Conservation (phyloP, 2,329 filamentous ascomycete genomes). For the Apiospora pterosperma region DNA sequence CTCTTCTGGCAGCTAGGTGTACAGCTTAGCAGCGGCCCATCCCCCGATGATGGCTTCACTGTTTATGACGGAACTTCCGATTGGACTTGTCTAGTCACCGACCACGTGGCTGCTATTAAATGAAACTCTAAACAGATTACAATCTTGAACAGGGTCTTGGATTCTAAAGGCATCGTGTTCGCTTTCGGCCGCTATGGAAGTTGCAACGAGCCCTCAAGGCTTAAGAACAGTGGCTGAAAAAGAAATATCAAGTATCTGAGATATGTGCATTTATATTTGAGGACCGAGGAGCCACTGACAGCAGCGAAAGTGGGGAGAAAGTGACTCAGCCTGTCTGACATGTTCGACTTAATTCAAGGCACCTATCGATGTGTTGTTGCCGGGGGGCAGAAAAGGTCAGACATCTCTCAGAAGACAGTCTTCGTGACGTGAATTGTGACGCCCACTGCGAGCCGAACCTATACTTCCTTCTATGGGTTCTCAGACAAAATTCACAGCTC, state of each 20-base stretch:
- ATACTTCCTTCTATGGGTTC: neutral
- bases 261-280: neutral
- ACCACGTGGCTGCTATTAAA: slow-evolving; percentile 37
- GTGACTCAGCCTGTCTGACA: too few relatives aligned
- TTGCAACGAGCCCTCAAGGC: too few relatives aligned
- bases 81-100: slow-evolving; percentile 40
- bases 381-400: too few relatives aligned
- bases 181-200: neutral
- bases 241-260: neutral
- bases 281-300: neutral
- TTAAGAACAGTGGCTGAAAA: neutral
- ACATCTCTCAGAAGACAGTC: too few relatives aligned
- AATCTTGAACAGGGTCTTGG: neutral
- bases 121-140: neutral
- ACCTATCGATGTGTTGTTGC: too few relatives aligned
- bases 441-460: too few relatives aligned
- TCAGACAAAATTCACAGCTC: too few relatives aligned
- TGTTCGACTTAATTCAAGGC: too few relatives aligned
- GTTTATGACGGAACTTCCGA: slow-evolving; percentile 39
- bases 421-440: too few relatives aligned
- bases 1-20: slow-evolving; percentile 30
- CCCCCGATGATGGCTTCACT: slow-evolving; percentile 41
- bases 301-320: neutral
- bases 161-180: neutral
- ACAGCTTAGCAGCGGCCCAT: slow-evolving; percentile 35